phyloP scores from a whole-genome alignment of 352 stramenopile genomes.

The Halophytophthora polymorphica region DNA sequence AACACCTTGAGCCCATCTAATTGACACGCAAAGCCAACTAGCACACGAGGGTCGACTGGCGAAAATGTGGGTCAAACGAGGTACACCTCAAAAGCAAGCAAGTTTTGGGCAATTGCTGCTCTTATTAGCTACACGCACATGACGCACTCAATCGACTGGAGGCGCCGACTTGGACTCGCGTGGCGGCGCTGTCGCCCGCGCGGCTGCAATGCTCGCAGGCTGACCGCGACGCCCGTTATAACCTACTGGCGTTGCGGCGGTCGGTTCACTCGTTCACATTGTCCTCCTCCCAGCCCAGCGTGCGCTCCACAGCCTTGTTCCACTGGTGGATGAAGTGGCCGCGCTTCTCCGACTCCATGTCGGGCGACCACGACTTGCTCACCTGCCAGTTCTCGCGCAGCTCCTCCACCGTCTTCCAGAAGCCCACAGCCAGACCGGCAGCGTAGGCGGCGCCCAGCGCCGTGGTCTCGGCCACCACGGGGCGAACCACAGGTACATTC shows the following conservation, averaged over 20 bases:
- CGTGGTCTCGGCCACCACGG: conserved; percentile 96
- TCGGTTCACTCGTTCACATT: conserved; percentile 18
- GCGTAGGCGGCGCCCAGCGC: conserved; percentile 96
- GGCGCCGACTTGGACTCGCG: too few species aligned
- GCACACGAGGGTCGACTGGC: too few species aligned
- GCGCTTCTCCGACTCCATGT: conserved; percentile 62
- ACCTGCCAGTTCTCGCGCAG: conserved; percentile 82
- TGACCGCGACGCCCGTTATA: conserved; percentile 11
- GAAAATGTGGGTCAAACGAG: too few species aligned
- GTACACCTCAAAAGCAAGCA: too few species aligned
- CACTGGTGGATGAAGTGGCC: conserved; percentile 66
- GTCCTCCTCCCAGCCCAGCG: conserved; percentile 79
- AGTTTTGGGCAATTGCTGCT: too few species aligned
- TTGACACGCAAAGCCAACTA: too few species aligned
- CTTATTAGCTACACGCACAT: too few species aligned
- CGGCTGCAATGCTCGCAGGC: too few species aligned
- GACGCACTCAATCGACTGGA: too few species aligned
- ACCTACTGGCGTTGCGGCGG: conserved; percentile 15
- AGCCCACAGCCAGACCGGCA: conserved; percentile 95
- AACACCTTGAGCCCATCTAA: conserved; percentile 2
- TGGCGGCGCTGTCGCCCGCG: too few species aligned
- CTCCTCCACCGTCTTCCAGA: conserved; percentile 91
- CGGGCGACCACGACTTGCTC: conserved; percentile 65
- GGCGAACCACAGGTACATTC: conserved; percentile 91
- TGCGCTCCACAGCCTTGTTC: conserved; percentile 82